phyloP scores from a whole-genome alignment of 2,329 filamentous ascomycete species.

The Elsinoe ampelina region DNA sequence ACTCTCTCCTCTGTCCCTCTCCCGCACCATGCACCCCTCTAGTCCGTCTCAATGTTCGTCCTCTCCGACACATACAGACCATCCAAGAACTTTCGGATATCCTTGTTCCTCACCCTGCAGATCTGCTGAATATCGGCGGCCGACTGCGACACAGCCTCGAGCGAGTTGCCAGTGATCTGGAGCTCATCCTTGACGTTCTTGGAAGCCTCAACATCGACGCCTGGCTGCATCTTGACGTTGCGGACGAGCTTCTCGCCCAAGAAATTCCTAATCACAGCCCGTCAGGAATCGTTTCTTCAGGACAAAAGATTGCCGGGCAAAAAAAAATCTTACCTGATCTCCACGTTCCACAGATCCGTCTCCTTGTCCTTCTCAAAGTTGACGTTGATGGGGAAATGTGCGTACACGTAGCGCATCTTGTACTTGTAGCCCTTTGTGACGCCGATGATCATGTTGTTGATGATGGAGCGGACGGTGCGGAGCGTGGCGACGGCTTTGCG shows the following conservation, averaged over 20 bases:
- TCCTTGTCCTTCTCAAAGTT: conserved; percentile 95
- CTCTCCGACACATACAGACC: conserved; percentile 99
- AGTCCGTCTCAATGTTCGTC: conserved; percentile 74
- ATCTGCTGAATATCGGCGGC: conserved; percentile 99
- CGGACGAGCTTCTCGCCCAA: conserved; percentile 99
- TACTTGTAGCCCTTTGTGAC: conserved; percentile 99
- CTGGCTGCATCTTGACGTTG: conserved; percentile 76
- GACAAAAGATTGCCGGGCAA: too few relatives aligned
- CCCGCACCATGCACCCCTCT: background rate
- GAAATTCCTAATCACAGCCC: conserved; percentile 63
- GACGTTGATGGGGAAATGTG: conserved; percentile 99
- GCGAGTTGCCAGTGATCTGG: conserved; percentile 80
- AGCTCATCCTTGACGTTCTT: conserved; percentile 97
- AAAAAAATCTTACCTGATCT: conserved; percentile 67
- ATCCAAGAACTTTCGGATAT: conserved; percentile 99
- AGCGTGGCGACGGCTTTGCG: conserved; percentile 98
- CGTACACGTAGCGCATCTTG: conserved; percentile 99
- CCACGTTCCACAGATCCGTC: conserved; percentile 78
- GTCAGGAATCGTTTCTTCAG: conserved; percentile 28
- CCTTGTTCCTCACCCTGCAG: conserved; percentile 99
- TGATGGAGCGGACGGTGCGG: conserved; percentile 93
- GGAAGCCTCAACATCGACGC: conserved; percentile 84
- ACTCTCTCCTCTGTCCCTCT: background rate
- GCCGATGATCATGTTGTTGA: conserved; percentile 97
- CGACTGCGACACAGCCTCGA: conserved; percentile 95